Conservation (phyloP, 768 basidiomycete genomes). For the Pisolithus albus region DNA sequence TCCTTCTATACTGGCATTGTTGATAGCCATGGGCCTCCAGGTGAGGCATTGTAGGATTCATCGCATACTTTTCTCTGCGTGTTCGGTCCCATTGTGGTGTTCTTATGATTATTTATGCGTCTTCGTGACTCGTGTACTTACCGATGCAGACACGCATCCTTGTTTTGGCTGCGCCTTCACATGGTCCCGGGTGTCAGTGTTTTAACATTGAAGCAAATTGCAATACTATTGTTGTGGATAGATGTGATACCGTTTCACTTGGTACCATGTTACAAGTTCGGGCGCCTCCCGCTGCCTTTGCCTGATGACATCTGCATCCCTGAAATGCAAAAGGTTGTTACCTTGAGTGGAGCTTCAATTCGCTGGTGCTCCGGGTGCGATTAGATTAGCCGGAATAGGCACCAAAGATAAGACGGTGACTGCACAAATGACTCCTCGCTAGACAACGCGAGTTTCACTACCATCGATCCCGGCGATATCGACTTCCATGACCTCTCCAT, state of each 20-base stretch:
- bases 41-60: conserved; percentile 13
- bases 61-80: neutral
- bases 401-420: conserved; percentile 12
- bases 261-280: too few relatives aligned
- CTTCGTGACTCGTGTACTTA: too few relatives aligned
- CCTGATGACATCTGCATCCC: too few relatives aligned
- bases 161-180: too few relatives aligned
- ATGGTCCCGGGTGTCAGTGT: too few relatives aligned
- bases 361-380: neutral
- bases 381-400: neutral
- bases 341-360: too few relatives aligned
- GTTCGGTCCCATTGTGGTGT: neutral
- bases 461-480: neutral
- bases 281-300: too few relatives aligned
- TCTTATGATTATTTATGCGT: neutral
- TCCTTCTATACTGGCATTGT: conserved; percentile 24
- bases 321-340: too few relatives aligned
- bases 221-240: too few relatives aligned
- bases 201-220: too few relatives aligned
- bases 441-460: neutral
- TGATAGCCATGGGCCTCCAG: conserved; percentile 6
- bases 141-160: too few relatives aligned
- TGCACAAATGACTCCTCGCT: neutral
- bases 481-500: conserved; percentile 6
- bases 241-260: too few relatives aligned